A percentile compares a stretch with the other conserved stretches of the same genome.
Evolutionary conservation across 768 basidiomycete species (phyloP).

Genomic region (Saitozyma sp.): DNA sequence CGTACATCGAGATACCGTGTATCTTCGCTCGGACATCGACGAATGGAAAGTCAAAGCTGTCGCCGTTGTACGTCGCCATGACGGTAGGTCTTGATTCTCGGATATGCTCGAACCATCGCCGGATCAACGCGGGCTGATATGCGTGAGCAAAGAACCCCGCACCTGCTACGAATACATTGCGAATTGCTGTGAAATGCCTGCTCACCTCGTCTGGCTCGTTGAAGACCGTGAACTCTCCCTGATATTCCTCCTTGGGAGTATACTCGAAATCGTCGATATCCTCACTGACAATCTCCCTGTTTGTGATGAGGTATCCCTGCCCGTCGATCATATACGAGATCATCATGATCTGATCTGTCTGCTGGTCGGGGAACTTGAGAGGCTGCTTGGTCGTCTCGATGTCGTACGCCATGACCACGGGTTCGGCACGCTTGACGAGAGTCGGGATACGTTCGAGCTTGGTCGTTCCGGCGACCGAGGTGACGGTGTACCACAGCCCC

Average conservation of each 20-base stretch:
- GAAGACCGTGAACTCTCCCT: constrained; percentile 92
- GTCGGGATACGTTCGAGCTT: constrained; percentile 69
- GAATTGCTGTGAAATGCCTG: neutral
- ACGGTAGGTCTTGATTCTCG: constrained; percentile 92
- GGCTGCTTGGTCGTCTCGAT: constrained; percentile 99
- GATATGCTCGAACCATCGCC: constrained; percentile 88
- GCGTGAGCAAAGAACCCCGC: neutral
- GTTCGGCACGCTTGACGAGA: constrained; percentile 96
- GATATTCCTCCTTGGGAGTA: constrained; percentile 95
- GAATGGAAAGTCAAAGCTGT: constrained; percentile 99
- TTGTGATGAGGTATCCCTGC: constrained; percentile 89
- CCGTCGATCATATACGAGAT: constrained; percentile 99
- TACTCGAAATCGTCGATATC: constrained; percentile 99
- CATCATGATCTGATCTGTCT: constrained; percentile 99
- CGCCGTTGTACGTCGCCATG: constrained; percentile 97
- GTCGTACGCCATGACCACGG: constrained; percentile 98
- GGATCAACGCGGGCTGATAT: constrained; percentile 73
- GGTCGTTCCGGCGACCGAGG: constrained; percentile 78
- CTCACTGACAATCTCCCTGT: constrained; percentile 93
- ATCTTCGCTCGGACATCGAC: constrained; percentile 77
- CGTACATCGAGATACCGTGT: constrained; percentile 94
- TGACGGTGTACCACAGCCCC: constrained; percentile 93
- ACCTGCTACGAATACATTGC: neutral
- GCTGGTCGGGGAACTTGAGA: constrained; percentile 96
- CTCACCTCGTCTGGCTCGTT: constrained; percentile 89